Conservation (phyloP, 352 stramenopile species). For the Phytophthora pluvialis region DNA sequence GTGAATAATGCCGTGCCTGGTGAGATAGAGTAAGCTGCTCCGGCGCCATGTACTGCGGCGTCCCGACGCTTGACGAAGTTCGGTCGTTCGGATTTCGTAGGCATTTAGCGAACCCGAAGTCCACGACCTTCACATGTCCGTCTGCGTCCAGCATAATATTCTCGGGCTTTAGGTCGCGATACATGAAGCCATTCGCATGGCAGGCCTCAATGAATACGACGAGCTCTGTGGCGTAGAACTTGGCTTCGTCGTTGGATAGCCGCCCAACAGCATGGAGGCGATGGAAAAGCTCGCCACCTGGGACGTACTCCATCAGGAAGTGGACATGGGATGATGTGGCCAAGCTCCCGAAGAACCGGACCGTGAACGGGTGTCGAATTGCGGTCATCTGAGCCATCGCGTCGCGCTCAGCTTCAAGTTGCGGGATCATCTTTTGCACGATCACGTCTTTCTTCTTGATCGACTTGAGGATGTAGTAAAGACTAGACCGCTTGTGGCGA, state of each 20-base stretch:
- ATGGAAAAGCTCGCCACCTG: conserved; percentile 72
- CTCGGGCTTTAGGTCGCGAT: conserved; percentile 91
- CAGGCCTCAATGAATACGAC: conserved; percentile 63
- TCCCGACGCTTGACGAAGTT: conserved; percentile 65
- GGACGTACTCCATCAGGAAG: conserved; percentile 73
- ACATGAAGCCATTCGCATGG: conserved; percentile 71
- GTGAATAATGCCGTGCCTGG: conserved; percentile 69
- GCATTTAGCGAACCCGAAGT: conserved; percentile 72
- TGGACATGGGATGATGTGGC: conserved; percentile 65
- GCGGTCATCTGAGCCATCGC: conserved; percentile 50
- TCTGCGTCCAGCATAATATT: conserved; percentile 87
- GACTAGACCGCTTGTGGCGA: conserved; percentile 60
- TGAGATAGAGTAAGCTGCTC: conserved; percentile 74
- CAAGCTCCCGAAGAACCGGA: conserved; percentile 68
- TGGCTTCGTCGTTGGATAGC: conserved; percentile 70
- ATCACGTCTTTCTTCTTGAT: conserved; percentile 73
- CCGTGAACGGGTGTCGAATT: conserved; percentile 55
- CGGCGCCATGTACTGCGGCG: conserved; percentile 73
- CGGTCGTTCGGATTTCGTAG: conserved; percentile 44
- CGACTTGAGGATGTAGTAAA: conserved; percentile 81
- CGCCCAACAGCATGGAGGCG: conserved; percentile 57
- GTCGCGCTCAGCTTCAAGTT: conserved; percentile 63
- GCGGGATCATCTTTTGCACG: conserved; percentile 57
- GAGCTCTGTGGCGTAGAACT: conserved; percentile 81
- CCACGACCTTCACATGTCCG: conserved; percentile 73